Evolutionary conservation across 2,329 filamentous ascomycete genomes (phyloP).

Genomic region (Phialemonium atrogriseum): DNA sequence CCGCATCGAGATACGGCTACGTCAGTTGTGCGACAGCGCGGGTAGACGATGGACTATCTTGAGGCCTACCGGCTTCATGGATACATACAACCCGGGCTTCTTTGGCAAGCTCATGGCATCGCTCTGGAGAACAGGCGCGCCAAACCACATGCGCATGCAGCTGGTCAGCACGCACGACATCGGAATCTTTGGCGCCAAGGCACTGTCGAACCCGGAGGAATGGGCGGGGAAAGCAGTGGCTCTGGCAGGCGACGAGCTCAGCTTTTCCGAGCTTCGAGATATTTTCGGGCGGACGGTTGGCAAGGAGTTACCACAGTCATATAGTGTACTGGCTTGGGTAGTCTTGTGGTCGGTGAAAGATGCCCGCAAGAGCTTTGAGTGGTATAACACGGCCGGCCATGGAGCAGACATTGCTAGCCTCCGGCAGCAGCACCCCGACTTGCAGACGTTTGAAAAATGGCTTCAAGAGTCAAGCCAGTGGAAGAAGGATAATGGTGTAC

Average conservation of each 20-base stretch:
- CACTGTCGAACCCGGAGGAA: conserved; percentile 12
- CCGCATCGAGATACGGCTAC: conserved; percentile 11
- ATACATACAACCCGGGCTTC: conserved; percentile 14
- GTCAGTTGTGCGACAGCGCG: conserved; percentile 6
- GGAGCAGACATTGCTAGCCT: conserved; percentile 22
- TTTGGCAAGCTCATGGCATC: conserved; percentile 19
- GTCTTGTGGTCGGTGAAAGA: conserved; percentile 16
- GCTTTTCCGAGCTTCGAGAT: conserved; percentile 16
- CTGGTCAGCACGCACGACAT: conserved; percentile 25
- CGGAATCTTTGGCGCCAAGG: conserved; percentile 20
- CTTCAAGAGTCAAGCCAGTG: too few species aligned
- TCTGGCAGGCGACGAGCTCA: conserved; percentile 19
- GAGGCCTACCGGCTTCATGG: conserved; percentile 19
- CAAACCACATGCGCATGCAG: conserved; percentile 18
- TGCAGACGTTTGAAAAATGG: conserved; percentile 24
- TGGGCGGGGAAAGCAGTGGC: conserved; percentile 19
- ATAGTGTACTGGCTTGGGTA: conserved; percentile 15
- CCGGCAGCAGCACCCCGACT: conserved; percentile 14
- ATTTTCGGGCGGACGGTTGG: conserved; percentile 13
- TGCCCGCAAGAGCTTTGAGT: conserved; percentile 21
- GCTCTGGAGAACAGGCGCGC: conserved; percentile 16
- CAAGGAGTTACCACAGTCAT: conserved; percentile 18
- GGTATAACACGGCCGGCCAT: conserved; percentile 24
- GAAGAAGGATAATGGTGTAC: too few species aligned
- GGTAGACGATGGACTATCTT: conserved; percentile 15